phyloP scores from a whole-genome alignment of 2,329 filamentous ascomycete genomes.

The Apiospora rasikravindrae region DNA sequence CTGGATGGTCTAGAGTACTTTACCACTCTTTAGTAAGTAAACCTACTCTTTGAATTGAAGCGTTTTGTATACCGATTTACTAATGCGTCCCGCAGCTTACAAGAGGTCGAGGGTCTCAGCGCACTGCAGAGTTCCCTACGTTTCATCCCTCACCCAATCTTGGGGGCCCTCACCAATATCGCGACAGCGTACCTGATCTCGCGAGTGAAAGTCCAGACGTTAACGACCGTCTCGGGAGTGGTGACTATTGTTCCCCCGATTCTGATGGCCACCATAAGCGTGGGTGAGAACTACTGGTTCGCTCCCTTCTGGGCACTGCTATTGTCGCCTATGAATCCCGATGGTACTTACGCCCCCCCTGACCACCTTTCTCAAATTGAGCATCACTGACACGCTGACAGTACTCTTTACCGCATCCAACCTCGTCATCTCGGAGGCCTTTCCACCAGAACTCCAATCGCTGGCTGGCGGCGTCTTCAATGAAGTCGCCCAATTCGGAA shows the following conservation, averaged over 20 bases:
- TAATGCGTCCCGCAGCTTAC: conserved; percentile 41
- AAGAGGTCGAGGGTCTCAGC: conserved; percentile 47
- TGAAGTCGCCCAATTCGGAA: conserved; percentile 62
- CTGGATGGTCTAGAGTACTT: conserved; percentile 50
- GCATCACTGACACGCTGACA: conserved; percentile 7
- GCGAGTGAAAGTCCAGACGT: conserved; percentile 42
- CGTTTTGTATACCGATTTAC: no score
- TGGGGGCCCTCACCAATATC: conserved; percentile 47
- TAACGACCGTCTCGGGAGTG: conserved; percentile 46
- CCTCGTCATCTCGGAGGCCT: conserved; percentile 59
- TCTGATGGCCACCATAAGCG: conserved; percentile 58
- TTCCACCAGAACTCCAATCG: conserved; percentile 59
- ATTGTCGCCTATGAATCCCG: conserved; percentile 41
- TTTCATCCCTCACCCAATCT: conserved; percentile 44
- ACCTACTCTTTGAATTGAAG: not conserved
- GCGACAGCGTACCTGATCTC: conserved; percentile 48
- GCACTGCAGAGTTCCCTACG: conserved; percentile 36
- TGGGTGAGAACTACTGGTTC: conserved; percentile 57
- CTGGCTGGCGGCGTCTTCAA: conserved; percentile 67
- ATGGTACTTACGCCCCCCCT: not conserved
- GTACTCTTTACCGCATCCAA: conserved; percentile 62
- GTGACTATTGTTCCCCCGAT: conserved; percentile 54
- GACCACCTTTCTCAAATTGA: not conserved
- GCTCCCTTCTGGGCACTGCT: conserved; percentile 50
- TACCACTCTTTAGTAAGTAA: conserved; percentile 45